phyloP scores from a whole-genome alignment of 2,329 filamentous ascomycete genomes.

The Drechslerella coelobrocha region DNA sequence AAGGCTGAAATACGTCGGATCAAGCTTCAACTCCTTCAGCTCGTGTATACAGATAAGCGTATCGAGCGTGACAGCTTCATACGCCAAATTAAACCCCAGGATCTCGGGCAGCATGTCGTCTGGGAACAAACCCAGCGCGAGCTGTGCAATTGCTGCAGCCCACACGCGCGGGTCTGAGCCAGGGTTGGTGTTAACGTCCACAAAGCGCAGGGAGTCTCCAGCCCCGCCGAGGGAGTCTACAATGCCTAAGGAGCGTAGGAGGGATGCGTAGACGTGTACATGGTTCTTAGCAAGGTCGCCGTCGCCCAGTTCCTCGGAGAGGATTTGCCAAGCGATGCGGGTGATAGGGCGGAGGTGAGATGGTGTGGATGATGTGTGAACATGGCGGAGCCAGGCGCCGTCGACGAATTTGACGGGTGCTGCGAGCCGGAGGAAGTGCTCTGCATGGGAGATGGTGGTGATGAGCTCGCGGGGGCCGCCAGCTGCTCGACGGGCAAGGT shows the following conservation, averaged over 20 bases:
- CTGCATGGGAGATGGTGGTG: conserved; percentile 57
- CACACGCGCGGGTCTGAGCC: conserved; percentile 57
- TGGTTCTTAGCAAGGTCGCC: conserved; percentile 62
- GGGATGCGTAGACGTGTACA: conserved; percentile 57
- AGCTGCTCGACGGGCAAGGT: conserved; percentile 56
- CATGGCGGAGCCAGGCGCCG: conserved; percentile 62
- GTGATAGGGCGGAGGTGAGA: conserved; percentile 58
- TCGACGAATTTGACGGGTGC: conserved; percentile 62
- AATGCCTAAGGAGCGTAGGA: conserved; percentile 56
- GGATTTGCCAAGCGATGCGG: conserved; percentile 62
- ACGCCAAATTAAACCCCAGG: conserved; percentile 64
- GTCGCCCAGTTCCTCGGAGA: conserved; percentile 64
- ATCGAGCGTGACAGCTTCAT: conserved; percentile 60
- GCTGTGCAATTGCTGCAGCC: conserved; percentile 61
- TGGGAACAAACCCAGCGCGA: conserved; percentile 62
- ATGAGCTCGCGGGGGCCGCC: conserved; percentile 58
- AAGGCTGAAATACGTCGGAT: conserved; percentile 63
- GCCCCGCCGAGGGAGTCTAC: conserved; percentile 47
- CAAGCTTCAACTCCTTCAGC: conserved; percentile 60
- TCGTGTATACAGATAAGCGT: conserved; percentile 60
- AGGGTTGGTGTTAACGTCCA: conserved; percentile 57
- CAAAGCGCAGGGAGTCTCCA: conserved; percentile 55
- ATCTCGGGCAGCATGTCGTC: conserved; percentile 63
- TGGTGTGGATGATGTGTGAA: conserved; percentile 60
- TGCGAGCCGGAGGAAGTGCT: conserved; percentile 59